Evolutionary conservation across 169 alveolate species (phyloP).

Genomic region (Cryptosporidium canis): DNA sequence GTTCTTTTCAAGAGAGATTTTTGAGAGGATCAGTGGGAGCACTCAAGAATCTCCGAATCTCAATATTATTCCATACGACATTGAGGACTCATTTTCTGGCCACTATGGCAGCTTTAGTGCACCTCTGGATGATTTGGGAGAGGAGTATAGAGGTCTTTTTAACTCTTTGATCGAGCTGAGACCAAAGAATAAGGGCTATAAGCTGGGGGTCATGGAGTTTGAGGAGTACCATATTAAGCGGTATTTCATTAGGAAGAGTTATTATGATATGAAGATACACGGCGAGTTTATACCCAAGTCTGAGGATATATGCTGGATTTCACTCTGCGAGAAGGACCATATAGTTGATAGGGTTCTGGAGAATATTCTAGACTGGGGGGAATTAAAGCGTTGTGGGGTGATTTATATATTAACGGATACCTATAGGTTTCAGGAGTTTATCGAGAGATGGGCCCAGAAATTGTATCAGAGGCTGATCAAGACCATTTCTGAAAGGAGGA

Average conservation of each 20-base stretch:
- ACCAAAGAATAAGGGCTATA: background rate
- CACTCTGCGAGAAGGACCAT: slow-evolving; percentile 17
- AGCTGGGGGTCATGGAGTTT: slow-evolving; percentile 10
- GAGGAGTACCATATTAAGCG: slow-evolving; percentile 51
- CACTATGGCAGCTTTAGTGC: no score
- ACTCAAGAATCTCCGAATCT: slow-evolving; percentile 11
- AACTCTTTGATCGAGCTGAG: slow-evolving; percentile 3
- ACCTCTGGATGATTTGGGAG: background rate
- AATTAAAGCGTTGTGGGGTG: slow-evolving; percentile 3
- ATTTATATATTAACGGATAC: slow-evolving; percentile 9
- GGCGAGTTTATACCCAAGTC: background rate
- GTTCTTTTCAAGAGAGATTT: slow-evolving; percentile 12
- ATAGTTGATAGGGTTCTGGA: slow-evolving; percentile 26
- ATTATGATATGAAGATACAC: background rate
- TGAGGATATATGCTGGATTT: slow-evolving; percentile 69
- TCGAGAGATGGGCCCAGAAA: slow-evolving; percentile 33
- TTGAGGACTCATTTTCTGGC: background rate
- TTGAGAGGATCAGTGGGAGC: background rate
- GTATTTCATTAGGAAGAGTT: slow-evolving; percentile 9
- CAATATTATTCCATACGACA: background rate
- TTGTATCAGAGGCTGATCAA: slow-evolving; percentile 25
- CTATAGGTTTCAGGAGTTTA: slow-evolving; percentile 28
- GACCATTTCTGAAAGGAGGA: slow-evolving; percentile 9
- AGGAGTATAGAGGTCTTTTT: background rate
- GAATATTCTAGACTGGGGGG: slow-evolving; percentile 18